These are phyloP conservation scores for Corynascus novoguineensis DNA, from an alignment of 495 filamentous ascomycete species.

Conservation along the genomic window DNA sequence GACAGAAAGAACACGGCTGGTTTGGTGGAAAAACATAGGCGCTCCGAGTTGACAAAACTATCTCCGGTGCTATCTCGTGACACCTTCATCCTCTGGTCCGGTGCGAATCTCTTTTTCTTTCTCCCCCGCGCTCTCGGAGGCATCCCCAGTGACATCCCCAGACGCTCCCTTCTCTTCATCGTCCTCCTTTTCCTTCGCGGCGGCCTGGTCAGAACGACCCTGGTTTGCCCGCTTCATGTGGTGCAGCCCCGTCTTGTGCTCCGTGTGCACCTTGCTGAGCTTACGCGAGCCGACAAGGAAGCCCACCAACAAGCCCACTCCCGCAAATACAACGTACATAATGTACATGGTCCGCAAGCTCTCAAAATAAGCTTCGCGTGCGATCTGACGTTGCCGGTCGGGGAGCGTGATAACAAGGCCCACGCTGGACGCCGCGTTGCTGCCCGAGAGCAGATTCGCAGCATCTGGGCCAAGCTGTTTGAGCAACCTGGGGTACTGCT, in stretches of 20 bases:
- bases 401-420: conserved; percentile 49
- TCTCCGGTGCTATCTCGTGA: background rate
- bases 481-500: conserved; percentile 35
- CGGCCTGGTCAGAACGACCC: background rate
- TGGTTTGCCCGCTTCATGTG: conserved; percentile 32
- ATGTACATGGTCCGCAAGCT: conserved; percentile 65
- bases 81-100: background rate
- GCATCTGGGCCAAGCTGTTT: conserved; percentile 39
- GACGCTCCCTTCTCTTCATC: conserved; percentile 19
- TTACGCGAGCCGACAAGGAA: conserved; percentile 50
- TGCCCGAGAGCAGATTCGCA: conserved; percentile 41
- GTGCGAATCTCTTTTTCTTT: background rate
- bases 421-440: conserved; percentile 55
- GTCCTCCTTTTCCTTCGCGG: background rate
- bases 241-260: conserved; percentile 59
- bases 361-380: conserved; percentile 50
- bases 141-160: background rate
- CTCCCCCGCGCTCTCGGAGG: background rate
- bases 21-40: background rate
- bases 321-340: conserved; percentile 53
- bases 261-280: conserved; percentile 55
- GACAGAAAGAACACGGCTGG: background rate
- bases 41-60: background rate
- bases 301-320: conserved; percentile 49
- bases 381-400: conserved; percentile 41